Percentiles rank a stretch among this genome's conserved stretches.
Conservation (phyloP, 495 filamentous ascomycete genomes). For the Aspergillus coremiiformis region DNA sequence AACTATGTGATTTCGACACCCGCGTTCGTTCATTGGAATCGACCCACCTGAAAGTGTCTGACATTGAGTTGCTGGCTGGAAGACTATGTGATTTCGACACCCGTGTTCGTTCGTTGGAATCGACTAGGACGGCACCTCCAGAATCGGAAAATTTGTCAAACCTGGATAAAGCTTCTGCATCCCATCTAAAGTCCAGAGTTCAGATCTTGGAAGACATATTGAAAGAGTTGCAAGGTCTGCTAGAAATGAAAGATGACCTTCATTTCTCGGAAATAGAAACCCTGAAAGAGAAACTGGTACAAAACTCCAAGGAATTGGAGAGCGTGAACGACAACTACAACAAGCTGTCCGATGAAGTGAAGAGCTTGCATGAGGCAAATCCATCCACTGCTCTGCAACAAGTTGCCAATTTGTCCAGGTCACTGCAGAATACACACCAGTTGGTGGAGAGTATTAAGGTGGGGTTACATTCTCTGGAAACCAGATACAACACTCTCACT, state of each 20-base stretch:
- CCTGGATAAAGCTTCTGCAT: background rate
- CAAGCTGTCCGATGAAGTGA: conserved; percentile 4
- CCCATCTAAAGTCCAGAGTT: background rate
- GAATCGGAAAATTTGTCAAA: background rate
- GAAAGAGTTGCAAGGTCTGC: conserved; percentile 6
- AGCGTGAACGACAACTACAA: background rate
- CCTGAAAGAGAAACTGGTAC: conserved; percentile 4
- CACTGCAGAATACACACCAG: background rate
- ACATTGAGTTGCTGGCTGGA: background rate
- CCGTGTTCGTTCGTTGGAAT: background rate
- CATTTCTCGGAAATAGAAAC: conserved; percentile 12
- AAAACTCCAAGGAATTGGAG: background rate
- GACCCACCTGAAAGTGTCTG: too few relatives aligned
- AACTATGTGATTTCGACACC: background rate
- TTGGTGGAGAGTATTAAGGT: conserved; percentile 10
- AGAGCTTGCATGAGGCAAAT: background rate
- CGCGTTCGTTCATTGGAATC: background rate
- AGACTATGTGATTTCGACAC: background rate
- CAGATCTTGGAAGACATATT: background rate
- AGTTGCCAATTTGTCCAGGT: background rate
- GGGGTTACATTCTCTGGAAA: conserved; percentile 33
- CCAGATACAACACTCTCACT: conserved; percentile 29
- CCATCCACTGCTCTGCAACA: background rate
- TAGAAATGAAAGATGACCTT: conserved; percentile 18
- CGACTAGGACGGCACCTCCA: background rate